Percentiles rank a stretch among this genome's conserved stretches.
Conservation (phyloP, 177 flowering plant species). For the Vitis hybrid region DNA sequence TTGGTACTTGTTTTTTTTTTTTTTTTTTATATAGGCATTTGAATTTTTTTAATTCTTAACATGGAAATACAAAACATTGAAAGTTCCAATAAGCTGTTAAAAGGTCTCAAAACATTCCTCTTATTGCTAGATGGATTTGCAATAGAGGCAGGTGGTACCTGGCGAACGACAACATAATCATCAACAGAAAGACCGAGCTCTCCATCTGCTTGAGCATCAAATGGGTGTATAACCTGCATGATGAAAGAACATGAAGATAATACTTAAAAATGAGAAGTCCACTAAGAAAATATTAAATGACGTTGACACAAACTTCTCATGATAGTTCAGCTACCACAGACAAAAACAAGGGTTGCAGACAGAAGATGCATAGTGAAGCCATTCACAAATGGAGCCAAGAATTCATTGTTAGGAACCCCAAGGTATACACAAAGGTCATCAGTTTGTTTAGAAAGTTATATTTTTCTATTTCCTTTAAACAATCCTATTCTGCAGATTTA, state of each 20-base stretch:
- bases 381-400: not conserved
- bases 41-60: too few species aligned
- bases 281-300: not conserved
- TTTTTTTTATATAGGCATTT: too few species aligned
- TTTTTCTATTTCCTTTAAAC: too few species aligned
- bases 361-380: not conserved
- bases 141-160: conserved; percentile 41
- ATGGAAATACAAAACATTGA: too few species aligned
- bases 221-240: conserved; percentile 69
- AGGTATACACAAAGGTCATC: too few species aligned
- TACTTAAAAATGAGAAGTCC: conserved; percentile 2
- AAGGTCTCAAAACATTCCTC: too few species aligned
- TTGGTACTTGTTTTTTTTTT: too few species aligned
- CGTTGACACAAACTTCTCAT: not conserved
- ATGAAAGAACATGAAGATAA: not conserved
- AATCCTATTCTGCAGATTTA: too few species aligned
- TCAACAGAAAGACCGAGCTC: conserved; percentile 73
- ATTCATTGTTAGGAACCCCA: not conserved
- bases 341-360: not conserved
- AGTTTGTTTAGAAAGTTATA: too few species aligned
- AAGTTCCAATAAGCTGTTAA: too few species aligned
- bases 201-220: conserved; percentile 81
- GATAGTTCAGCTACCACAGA: not conserved
- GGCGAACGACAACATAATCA: conserved; percentile 70
- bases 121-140: not conserved